Conservation (phyloP, 352 stramenopile genomes). For the Globisporangium heterothallicum region DNA sequence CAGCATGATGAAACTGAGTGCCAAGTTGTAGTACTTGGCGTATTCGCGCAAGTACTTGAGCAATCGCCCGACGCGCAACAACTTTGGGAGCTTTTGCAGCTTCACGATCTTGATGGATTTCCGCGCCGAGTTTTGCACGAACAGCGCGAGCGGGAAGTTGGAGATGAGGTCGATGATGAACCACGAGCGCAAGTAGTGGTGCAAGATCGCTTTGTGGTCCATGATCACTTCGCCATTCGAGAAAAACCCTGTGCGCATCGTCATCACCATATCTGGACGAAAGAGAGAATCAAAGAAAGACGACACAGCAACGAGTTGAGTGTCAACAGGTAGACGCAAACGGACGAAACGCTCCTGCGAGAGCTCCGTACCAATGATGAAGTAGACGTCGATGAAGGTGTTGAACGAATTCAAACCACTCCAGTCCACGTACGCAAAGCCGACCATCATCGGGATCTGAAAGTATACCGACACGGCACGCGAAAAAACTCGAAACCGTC, state of each 20-base stretch:
- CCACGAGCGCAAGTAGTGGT: conserved; percentile 72
- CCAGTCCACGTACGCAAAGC: conserved; percentile 71
- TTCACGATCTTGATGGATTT: conserved; percentile 83
- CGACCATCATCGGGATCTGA: conserved; percentile 49
- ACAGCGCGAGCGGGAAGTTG: conserved; percentile 74
- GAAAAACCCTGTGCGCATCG: conserved; percentile 69
- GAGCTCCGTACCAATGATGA: conserved; percentile 37
- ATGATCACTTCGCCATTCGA: conserved; percentile 78
- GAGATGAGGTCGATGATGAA: conserved; percentile 82
- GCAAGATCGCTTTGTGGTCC: conserved; percentile 50
- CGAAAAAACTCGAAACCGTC: too few relatives aligned
- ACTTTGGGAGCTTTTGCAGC: conserved; percentile 80
- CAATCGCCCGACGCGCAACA: conserved; percentile 64
- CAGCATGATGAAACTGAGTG: conserved; percentile 60
- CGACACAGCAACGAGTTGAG: not conserved
- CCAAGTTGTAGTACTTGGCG: conserved; percentile 82
- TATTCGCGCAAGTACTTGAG: conserved; percentile 79
- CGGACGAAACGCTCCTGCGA: not conserved
- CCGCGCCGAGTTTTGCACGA: conserved; percentile 42
- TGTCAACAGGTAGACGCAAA: not conserved
- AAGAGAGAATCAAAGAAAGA: not conserved
- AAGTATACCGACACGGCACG: not conserved
- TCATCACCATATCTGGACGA: conserved; percentile 69
- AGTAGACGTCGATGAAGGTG: conserved; percentile 77
- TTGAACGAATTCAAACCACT: conserved; percentile 37